Evolutionary conservation across 2,329 filamentous ascomycete species (phyloP).

Genomic region (Penicillium frequentans): DNA sequence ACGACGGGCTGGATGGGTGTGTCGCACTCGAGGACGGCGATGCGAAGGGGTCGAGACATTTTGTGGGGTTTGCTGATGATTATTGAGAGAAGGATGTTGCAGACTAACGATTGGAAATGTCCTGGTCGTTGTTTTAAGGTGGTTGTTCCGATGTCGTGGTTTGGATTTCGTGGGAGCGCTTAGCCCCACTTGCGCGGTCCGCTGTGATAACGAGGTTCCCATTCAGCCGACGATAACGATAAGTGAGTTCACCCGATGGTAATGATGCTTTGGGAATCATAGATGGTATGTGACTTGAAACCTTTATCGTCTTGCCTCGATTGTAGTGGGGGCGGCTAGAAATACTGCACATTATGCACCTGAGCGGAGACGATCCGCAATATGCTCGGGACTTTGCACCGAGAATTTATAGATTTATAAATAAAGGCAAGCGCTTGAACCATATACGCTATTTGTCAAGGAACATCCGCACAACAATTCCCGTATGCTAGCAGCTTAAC

Average conservation of each 20-base stretch:
- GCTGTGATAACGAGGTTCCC: background rate
- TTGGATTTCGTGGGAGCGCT: background rate
- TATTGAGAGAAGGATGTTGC: background rate
- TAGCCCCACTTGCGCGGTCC: background rate
- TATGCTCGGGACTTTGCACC: too few relatives aligned
- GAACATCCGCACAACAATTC: too few relatives aligned
- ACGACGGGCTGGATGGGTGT: slow-evolving; percentile 27
- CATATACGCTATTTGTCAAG: too few relatives aligned
- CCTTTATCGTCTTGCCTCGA: too few relatives aligned
- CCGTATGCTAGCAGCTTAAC: too few relatives aligned
- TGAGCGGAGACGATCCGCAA: too few relatives aligned
- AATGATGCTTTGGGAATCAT: background rate
- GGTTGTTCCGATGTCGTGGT: background rate
- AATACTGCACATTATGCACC: too few relatives aligned
- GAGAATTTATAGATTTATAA: too few relatives aligned
- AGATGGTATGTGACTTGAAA: background rate
- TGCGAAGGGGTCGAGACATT: slow-evolving; percentile 18
- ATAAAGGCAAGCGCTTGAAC: too few relatives aligned
- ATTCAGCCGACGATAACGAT: background rate
- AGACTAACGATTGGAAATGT: background rate
- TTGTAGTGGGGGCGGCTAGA: too few relatives aligned
- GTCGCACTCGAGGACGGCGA: slow-evolving; percentile 32
- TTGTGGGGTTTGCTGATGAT: background rate
- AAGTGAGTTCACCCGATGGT: background rate
- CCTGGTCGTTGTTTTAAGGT: background rate